phyloP scores from a whole-genome alignment of 768 basidiomycete species.

The Mycena chlorophos region DNA sequence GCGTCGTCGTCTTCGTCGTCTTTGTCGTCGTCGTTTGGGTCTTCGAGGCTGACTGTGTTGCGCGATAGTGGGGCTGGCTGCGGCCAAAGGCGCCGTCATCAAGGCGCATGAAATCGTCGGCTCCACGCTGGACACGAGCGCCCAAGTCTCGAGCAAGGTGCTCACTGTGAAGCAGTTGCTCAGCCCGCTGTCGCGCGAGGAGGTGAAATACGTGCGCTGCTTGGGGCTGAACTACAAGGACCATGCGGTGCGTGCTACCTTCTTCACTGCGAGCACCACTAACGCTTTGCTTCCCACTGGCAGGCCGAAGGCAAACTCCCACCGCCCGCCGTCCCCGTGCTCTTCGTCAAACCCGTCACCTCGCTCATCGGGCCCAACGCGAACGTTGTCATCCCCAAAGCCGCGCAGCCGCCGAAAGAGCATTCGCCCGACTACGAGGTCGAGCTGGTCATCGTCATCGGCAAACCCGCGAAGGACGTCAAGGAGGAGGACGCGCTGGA shows the following conservation, averaged over 20 bases:
- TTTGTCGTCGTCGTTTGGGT: not conserved
- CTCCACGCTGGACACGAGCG: constrained; percentile 63
- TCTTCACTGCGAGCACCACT: constrained; percentile 21
- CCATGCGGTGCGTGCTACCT: constrained; percentile 57
- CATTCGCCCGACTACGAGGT: constrained; percentile 84
- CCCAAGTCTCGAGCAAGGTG: constrained; percentile 60
- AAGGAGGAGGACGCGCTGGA: constrained; percentile 78
- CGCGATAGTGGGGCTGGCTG: constrained; percentile 57
- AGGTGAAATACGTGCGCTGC: constrained; percentile 72
- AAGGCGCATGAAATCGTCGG: constrained; percentile 73
- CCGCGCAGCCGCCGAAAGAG: constrained; percentile 66
- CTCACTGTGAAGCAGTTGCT: constrained; percentile 74
- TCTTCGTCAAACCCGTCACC: constrained; percentile 78
- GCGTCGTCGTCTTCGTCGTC: constrained; percentile 15
- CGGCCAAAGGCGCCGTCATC: constrained; percentile 53
- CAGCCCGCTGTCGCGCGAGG: constrained; percentile 63
- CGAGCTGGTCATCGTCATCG: constrained; percentile 80
- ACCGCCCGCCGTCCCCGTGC: constrained; percentile 57
- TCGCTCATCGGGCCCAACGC: constrained; percentile 72
- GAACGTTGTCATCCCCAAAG: constrained; percentile 62
- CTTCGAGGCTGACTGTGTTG: not conserved
- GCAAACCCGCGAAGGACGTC: constrained; percentile 78
- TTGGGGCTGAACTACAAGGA: constrained; percentile 84
- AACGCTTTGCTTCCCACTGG: not conserved
- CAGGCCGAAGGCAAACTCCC: not conserved